These are phyloP conservation scores for Durusdinium trenchii DNA, from an alignment of 73 alveolate species.

Conservation along the genomic window DNA sequence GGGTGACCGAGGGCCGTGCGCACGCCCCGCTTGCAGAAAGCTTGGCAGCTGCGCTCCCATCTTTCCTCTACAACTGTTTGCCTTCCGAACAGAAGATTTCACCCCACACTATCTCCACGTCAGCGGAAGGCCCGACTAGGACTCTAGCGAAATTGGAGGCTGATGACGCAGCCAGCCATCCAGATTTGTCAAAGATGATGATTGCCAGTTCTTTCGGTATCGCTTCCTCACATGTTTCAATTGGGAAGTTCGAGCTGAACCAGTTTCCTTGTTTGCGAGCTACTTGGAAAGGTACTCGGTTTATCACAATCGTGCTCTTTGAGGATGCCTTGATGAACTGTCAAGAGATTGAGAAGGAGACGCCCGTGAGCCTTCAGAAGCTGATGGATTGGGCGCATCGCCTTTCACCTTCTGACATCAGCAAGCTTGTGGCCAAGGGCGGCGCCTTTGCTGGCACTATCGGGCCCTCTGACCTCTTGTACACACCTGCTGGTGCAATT, in stretches of 20 bases:
- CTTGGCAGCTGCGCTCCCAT: not conserved
- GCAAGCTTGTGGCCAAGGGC: not conserved
- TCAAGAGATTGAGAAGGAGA: not conserved
- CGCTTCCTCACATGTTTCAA: not conserved
- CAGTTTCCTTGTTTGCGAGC: not conserved
- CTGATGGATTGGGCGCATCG: not conserved
- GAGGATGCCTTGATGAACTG: not conserved
- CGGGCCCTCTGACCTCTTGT: not conserved
- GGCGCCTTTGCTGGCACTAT: not conserved
- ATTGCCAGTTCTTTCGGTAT: not conserved
- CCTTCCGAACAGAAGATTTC: not conserved
- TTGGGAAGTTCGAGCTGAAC: constrained; percentile 13
- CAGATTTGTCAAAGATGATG: not conserved
- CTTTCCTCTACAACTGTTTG: not conserved
- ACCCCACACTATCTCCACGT: too few relatives aligned
- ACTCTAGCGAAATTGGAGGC: too few relatives aligned
- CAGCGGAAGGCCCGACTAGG: too few relatives aligned
- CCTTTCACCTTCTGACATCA: not conserved
- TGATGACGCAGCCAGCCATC: not conserved
- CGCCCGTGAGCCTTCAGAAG: not conserved
- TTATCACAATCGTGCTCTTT: not conserved
- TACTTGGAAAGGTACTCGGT: not conserved
- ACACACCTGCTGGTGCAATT: not conserved
- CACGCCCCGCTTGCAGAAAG: not conserved
- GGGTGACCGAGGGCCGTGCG: constrained; percentile 24